These are phyloP conservation scores for Cymbidium sinense DNA, from an alignment of 106 monocot genomes.

Conservation along the genomic window DNA sequence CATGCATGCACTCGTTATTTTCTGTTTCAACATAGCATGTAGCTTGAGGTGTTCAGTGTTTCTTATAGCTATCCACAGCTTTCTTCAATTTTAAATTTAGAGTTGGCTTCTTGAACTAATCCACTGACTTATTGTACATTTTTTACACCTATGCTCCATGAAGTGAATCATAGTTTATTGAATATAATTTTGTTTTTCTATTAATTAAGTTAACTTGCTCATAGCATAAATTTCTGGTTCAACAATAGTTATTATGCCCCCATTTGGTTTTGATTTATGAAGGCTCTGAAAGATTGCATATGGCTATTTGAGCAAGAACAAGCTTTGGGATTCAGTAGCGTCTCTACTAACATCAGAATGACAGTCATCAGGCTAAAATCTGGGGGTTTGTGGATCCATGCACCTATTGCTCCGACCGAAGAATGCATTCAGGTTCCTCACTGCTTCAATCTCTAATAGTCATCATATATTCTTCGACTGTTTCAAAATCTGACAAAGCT, in stretches of 20 bases:
- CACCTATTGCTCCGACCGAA: slow-evolving; percentile 91
- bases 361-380: slow-evolving; percentile 94
- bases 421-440: slow-evolving; percentile 86
- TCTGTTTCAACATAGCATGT: background rate
- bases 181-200: background rate
- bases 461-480: too few species aligned
- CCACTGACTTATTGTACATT: background rate
- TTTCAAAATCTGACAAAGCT: too few species aligned
- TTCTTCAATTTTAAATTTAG: background rate
- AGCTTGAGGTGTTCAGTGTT: background rate
- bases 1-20: background rate
- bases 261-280: background rate
- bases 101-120: background rate
- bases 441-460: background rate
- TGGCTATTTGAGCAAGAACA: slow-evolving; percentile 99
- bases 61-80: background rate
- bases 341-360: slow-evolving; percentile 96
- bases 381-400: slow-evolving; percentile 94
- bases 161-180: background rate
- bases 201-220: background rate
- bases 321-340: slow-evolving; percentile 96
- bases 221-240: background rate
- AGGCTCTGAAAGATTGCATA: slow-evolving; percentile 86
- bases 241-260: background rate
- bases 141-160: background rate